A percentile compares a stretch with the other conserved stretches of the same genome.
These are phyloP conservation scores for Balamuthia mandrillaris DNA, from an alignment of 208 protist genomes.

Conservation along the genomic window DNA sequence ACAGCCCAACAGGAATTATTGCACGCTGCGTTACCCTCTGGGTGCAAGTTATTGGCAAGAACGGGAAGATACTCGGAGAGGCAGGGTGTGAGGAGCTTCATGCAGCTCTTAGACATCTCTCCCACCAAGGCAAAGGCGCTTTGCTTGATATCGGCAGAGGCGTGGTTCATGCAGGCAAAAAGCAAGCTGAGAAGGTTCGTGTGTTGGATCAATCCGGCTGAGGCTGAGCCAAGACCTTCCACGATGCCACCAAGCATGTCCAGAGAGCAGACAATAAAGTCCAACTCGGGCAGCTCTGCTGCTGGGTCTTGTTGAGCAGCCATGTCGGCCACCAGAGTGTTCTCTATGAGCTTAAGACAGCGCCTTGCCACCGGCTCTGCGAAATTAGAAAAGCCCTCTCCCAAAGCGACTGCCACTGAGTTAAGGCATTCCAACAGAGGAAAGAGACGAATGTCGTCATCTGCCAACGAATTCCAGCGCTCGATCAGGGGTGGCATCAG, in stretches of 20 bases:
- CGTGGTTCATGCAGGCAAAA: conserved; percentile 62
- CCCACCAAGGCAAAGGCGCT: conserved; percentile 76
- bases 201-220: conserved; percentile 59
- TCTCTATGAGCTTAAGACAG: conserved; percentile 45
- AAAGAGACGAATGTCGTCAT: conserved; percentile 44
- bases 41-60: conserved; percentile 60
- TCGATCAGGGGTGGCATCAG: conserved; percentile 63
- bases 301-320: no score
- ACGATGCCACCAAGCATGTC: conserved; percentile 74
- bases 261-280: conserved; percentile 76
- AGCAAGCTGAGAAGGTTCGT: conserved; percentile 59
- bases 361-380: conserved; percentile 39
- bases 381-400: conserved; percentile 37
- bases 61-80: conserved; percentile 64
- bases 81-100: conserved; percentile 46
- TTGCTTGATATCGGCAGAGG: conserved; percentile 66
- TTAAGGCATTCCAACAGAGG: conserved; percentile 52
- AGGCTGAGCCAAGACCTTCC: conserved; percentile 62
- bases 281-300: conserved; percentile 48
- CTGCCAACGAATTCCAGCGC: conserved; percentile 62
- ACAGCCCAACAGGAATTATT: conserved; percentile 82
- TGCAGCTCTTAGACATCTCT: conserved; percentile 68
- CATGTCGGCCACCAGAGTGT: conserved; percentile 16
- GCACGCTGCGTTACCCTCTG: conserved; percentile 70
- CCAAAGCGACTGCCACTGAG: conserved; percentile 38